phyloP scores from a whole-genome alignment of 257 asterid species.

The Primulina huaijiensis region DNA sequence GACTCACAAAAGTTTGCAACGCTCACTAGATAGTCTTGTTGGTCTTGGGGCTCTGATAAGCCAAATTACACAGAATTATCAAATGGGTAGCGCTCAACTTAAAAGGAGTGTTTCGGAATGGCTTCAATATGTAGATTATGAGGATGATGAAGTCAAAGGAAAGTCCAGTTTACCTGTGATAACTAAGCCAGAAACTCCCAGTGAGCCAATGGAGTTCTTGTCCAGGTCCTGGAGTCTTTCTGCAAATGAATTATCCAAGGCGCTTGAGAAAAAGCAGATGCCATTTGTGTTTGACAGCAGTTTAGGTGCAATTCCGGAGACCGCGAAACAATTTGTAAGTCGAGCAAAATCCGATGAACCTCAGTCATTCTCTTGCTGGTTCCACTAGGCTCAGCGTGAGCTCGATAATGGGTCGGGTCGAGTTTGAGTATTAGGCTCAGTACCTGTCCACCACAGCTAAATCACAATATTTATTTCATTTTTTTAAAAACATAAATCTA shows the following conservation, averaged over 20 bases:
- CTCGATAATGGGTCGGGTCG: neutral
- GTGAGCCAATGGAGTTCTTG: slow-evolving; percentile 54
- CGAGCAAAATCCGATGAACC: neutral
- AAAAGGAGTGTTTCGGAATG: slow-evolving; percentile 31
- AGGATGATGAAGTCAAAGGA: slow-evolving; percentile 12
- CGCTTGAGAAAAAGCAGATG: slow-evolving; percentile 38
- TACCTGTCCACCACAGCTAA: neutral
- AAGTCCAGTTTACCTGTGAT: slow-evolving; percentile 28
- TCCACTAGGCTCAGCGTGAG: neutral
- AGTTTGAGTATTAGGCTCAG: neutral
- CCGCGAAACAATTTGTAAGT: slow-evolving; percentile 35
- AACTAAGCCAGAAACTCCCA: slow-evolving; percentile 51
- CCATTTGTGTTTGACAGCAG: slow-evolving; percentile 22
- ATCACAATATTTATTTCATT: neutral
- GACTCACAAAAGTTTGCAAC: neutral
- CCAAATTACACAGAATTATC: neutral
- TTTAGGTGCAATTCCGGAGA: slow-evolving; percentile 31
- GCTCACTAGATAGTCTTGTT: neutral
- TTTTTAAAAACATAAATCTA: too few species aligned
- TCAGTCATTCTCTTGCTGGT: too few species aligned
- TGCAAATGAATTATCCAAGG: slow-evolving; percentile 47
- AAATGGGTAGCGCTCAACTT: neutral
- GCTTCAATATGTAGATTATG: slow-evolving; percentile 28
- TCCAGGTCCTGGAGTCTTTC: slow-evolving; percentile 62
- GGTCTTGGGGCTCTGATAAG: neutral